A percentile compares a stretch with the other conserved stretches of the same genome.
These are phyloP conservation scores for Somion occarium DNA, from an alignment of 1,284 basidiomycete genomes.

Conservation along the genomic window DNA sequence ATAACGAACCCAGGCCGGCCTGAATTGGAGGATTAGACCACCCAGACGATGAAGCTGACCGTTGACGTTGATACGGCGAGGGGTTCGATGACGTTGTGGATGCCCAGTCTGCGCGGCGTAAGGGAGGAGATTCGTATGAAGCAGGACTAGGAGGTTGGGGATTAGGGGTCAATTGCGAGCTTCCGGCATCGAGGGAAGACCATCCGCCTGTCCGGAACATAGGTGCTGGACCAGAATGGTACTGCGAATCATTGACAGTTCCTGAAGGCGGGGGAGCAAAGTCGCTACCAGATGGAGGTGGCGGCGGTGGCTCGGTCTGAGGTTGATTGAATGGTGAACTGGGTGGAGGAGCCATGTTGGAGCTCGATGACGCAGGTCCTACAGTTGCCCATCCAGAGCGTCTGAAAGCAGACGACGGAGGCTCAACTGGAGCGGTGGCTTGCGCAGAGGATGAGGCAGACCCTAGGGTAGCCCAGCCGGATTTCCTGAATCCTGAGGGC, in stretches of 20 bases:
- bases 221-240: conserved; percentile 28
- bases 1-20: neutral
- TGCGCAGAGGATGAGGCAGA: conserved; percentile 5
- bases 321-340: conserved; percentile 3
- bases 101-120: neutral
- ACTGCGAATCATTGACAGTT: conserved; percentile 4
- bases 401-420: conserved; percentile 10
- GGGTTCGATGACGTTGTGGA: neutral
- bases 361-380: conserved; percentile 16
- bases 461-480: conserved; percentile 49
- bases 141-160: neutral
- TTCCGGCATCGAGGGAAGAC: conserved; percentile 50
- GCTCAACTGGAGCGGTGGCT: conserved; percentile 4
- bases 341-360: conserved; percentile 6
- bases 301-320: conserved; percentile 12
- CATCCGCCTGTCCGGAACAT: conserved; percentile 54
- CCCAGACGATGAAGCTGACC: neutral
- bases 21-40: neutral
- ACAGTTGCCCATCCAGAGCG: conserved; percentile 30
- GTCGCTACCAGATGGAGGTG: conserved; percentile 18
- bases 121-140: neutral
- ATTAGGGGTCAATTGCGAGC: conserved; percentile 8
- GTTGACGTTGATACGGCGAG: neutral
- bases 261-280: conserved; percentile 16
- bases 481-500: conserved; percentile 29